Conservation (phyloP, 805 yeast genomes). For the Saccharomyces jurei region DNA sequence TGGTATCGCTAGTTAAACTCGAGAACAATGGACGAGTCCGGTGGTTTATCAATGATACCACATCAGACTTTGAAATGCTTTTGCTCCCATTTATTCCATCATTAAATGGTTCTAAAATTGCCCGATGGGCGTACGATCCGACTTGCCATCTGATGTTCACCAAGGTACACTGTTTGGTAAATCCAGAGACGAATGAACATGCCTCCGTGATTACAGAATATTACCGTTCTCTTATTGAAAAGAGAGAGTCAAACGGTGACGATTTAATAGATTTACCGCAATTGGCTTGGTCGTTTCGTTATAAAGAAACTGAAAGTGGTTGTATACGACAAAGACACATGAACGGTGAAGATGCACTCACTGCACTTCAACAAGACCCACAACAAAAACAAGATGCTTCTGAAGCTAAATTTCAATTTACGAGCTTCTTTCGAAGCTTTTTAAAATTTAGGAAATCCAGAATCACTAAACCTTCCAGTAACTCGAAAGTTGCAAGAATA, state of each 20-base stretch:
- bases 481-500: not conserved
- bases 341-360: not conserved
- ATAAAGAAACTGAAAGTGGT: slow-evolving; percentile 1
- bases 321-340: not conserved
- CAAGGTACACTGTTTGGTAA: slow-evolving; percentile 1
- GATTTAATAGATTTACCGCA: slow-evolving; percentile 15
- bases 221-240: slow-evolving; percentile 3
- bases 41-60: slow-evolving; percentile 15
- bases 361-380: not conserved
- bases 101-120: slow-evolving; percentile 1
- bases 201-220: not conserved
- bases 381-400: not conserved
- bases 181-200: not conserved
- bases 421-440: not conserved
- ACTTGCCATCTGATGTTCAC: slow-evolving; percentile 7
- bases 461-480: not conserved
- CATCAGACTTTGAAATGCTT: slow-evolving; percentile 8
- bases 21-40: slow-evolving; percentile 9
- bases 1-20: slow-evolving; percentile 32
- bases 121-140: slow-evolving; percentile 10
- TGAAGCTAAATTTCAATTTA: not conserved
- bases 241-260: slow-evolving; percentile 4
- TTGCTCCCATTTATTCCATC: slow-evolving; percentile 13
- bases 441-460: not conserved
- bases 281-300: slow-evolving; percentile 16